Percentiles rank a stretch among this genome's conserved stretches.
These are phyloP conservation scores for Solanum gracilifrons DNA, from an alignment of 257 asterid species.

Conservation along the genomic window DNA sequence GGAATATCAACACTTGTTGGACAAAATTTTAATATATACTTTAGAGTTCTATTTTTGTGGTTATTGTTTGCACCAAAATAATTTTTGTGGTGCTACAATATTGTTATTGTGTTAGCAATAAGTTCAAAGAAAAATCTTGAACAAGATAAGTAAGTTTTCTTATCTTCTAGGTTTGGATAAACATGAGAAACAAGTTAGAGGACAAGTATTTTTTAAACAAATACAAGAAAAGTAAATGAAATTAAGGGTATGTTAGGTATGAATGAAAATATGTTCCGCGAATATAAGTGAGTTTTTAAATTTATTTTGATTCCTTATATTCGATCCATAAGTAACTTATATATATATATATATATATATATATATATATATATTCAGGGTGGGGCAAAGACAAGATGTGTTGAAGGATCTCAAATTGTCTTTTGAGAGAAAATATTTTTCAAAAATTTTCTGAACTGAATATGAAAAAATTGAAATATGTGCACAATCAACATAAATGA, in stretches of 20 bases:
- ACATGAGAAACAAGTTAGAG: background rate
- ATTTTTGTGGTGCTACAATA: background rate
- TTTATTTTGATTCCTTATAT: background rate
- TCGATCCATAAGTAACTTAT: no score
- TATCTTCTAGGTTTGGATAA: slow-evolving; percentile 1
- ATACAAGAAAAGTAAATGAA: background rate
- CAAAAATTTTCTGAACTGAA: no score
- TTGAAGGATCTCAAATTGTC: background rate
- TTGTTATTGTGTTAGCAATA: background rate
- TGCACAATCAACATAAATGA: no score
- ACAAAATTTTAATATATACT: background rate
- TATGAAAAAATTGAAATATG: no score
- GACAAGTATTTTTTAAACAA: background rate
- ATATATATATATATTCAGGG: no score
- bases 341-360: no score
- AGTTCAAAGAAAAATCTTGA: background rate
- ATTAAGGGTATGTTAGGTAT: background rate
- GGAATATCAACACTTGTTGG: background rate
- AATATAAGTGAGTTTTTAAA: no score
- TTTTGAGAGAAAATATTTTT: background rate
- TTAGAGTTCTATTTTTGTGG: background rate
- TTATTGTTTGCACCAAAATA: background rate
- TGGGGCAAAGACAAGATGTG: background rate
- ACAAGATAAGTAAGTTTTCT: background rate
- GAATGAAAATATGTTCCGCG: background rate